Base-by-base conservation (phyloP, 2,329 filamentous ascomycete genomes). In the Dothistroma pini region DNA sequence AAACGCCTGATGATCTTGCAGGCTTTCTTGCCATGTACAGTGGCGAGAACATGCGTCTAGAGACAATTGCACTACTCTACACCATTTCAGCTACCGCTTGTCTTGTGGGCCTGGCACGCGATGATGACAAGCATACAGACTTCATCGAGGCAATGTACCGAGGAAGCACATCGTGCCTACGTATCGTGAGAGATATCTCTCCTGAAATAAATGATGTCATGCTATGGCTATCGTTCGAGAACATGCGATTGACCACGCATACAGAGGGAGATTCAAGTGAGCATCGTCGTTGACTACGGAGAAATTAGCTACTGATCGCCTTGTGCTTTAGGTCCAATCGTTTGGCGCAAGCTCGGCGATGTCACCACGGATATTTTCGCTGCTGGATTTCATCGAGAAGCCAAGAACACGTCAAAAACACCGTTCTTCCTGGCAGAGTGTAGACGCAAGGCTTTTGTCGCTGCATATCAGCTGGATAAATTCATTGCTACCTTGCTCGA, bases 381-480 rank as follows among this genome's bases (percentile, higher is more conserved):
- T 5, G 51, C 51, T 31, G 66, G 62, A 22, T 54, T 65, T 4
- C 62, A 69, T 57, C 66, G 66, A 25, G 68, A 69, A 32, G 48
- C 59, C 1, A 54, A 50, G n/a, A 58, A 58, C n/a, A 49, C 62
- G 4, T 56, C 21, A 1, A 54, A 59, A n/a, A 55, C 61, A 1
- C 68, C 66, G 0, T 63, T 66, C 44, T 69, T 65, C 35, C 61
- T 69, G 22, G 62, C 65, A 16, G 62, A 68, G 21, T 62, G 58
- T 29, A n/a, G 64, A 38, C 50, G 66, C 31, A 64, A 58, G 49
- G 56, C 56, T 0, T 70, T 60, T 41, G 57, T 60, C 2, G 61
- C 29, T 35, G 58, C 58, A 16, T 65, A 60, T 31, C 59, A 63
- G 29, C 58, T 60, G 32, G 68, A 70, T 49, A 68, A 70, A 38